phyloP scores from a whole-genome alignment of 306 rosid genomes.

The Quercus bicolor region DNA sequence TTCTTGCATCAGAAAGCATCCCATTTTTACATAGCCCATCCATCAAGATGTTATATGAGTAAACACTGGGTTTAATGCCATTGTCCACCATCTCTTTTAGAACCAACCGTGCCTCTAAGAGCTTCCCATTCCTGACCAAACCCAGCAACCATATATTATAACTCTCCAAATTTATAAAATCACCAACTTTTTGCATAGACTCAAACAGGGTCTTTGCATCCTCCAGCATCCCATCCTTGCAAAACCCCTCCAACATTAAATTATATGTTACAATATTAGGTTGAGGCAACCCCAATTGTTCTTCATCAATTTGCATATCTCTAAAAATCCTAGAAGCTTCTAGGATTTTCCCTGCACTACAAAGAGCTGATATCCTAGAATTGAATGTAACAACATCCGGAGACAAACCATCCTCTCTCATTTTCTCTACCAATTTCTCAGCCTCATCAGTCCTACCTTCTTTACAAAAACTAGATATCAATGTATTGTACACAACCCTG shows the following conservation, averaged over 20 bases:
- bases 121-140: slow-evolving; percentile 52
- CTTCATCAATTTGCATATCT: slow-evolving; percentile 79
- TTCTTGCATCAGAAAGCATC: slow-evolving; percentile 74
- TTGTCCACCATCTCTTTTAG: slow-evolving; percentile 64
- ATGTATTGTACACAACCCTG: slow-evolving; percentile 68
- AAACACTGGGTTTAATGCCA: slow-evolving; percentile 55
- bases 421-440: slow-evolving; percentile 71
- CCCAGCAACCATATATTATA: slow-evolving; percentile 79
- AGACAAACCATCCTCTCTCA: slow-evolving; percentile 55
- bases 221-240: slow-evolving; percentile 65
- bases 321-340: slow-evolving; percentile 90
- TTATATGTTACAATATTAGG: slow-evolving; percentile 70
- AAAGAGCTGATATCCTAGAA: slow-evolving; percentile 86
- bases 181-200: slow-evolving; percentile 45
- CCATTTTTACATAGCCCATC: slow-evolving; percentile 70
- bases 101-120: slow-evolving; percentile 59
- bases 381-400: slow-evolving; percentile 86
- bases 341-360: slow-evolving; percentile 59
- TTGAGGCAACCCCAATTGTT: slow-evolving; percentile 62
- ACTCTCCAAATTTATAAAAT: slow-evolving; percentile 46
- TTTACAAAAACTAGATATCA: slow-evolving; percentile 70
- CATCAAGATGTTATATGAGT: slow-evolving; percentile 71
- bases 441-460: slow-evolving; percentile 64
- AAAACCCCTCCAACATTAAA: slow-evolving; percentile 15
- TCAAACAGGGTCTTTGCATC: slow-evolving; percentile 72